Conservation (phyloP, 306 rosid genomes). For the Pterocarpus santalinus region DNA sequence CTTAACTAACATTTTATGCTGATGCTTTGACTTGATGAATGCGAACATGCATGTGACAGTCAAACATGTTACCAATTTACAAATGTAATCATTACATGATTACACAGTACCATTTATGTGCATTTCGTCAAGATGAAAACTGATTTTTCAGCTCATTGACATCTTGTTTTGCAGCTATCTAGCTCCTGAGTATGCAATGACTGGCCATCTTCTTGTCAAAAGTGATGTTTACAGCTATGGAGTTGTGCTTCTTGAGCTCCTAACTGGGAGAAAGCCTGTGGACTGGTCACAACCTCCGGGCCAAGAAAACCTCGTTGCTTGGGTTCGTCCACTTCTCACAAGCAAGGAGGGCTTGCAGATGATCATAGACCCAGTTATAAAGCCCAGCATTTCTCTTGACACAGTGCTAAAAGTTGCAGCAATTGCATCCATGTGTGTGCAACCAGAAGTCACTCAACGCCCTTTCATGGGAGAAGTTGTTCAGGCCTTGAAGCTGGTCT, state of each 20-base stretch:
- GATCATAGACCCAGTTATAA: constrained; percentile 70
- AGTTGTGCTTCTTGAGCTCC: constrained; percentile 88
- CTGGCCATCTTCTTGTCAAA: constrained; percentile 91
- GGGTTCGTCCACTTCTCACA: constrained; percentile 88
- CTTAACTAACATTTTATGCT: background rate
- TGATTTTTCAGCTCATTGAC: constrained; percentile 15
- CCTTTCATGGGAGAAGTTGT: constrained; percentile 98
- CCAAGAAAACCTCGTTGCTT: constrained; percentile 86
- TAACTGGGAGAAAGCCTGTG: constrained; percentile 91
- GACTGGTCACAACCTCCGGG: constrained; percentile 84
- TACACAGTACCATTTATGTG: background rate
- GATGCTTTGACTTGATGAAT: background rate
- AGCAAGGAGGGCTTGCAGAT: constrained; percentile 73
- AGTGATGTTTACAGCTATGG: constrained; percentile 97
- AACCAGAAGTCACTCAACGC: constrained; percentile 85
- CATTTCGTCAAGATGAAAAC: constrained; percentile 25
- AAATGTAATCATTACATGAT: background rate
- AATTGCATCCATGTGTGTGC: constrained; percentile 94
- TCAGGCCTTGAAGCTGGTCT: constrained; percentile 88
- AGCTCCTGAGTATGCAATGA: constrained; percentile 97
- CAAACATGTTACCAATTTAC: background rate
- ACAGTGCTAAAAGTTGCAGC: constrained; percentile 79
- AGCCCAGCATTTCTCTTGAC: constrained; percentile 55
- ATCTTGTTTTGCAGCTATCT: constrained; percentile 68
- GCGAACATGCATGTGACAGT: background rate